Evolutionary conservation across 2,329 filamentous ascomycete genomes (phyloP).

Genomic region (Cercospora brassicicola): DNA sequence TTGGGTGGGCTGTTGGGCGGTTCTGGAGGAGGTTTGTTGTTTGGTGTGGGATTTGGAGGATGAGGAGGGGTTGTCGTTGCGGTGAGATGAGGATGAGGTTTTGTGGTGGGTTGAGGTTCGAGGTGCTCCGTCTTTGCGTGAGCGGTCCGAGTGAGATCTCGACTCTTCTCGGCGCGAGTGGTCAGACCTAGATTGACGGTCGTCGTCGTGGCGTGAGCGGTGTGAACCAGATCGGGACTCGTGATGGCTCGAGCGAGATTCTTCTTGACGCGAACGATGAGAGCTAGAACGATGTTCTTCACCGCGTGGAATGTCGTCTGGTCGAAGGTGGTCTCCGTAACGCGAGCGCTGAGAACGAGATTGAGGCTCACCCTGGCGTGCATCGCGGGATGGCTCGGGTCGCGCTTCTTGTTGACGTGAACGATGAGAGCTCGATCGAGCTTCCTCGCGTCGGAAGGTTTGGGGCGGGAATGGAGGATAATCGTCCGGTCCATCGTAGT

Average conservation of each 20-base stretch:
- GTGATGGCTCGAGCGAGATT: neutral
- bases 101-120: neutral
- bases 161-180: neutral
- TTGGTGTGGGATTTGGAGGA: neutral
- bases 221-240: neutral
- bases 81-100: neutral
- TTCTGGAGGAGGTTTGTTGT: neutral
- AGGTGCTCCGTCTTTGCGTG: neutral
- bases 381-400: neutral
- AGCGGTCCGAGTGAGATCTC: neutral
- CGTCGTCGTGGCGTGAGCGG: neutral
- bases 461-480: neutral
- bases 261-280: neutral
- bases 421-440: neutral
- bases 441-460: neutral
- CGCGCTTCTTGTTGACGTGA: neutral
- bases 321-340: neutral
- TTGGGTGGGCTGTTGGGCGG: neutral
- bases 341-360: neutral
- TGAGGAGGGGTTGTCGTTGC: neutral
- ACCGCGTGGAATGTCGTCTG: neutral
- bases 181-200: neutral
- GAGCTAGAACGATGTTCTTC: neutral
- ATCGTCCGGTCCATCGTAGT: neutral
- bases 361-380: neutral